Evolutionary conservation across 139 green algal genomes (phyloP), one percentile per base, ranked within the genome.

Genomic region (Limnomonas spitsbergensis): DNA sequence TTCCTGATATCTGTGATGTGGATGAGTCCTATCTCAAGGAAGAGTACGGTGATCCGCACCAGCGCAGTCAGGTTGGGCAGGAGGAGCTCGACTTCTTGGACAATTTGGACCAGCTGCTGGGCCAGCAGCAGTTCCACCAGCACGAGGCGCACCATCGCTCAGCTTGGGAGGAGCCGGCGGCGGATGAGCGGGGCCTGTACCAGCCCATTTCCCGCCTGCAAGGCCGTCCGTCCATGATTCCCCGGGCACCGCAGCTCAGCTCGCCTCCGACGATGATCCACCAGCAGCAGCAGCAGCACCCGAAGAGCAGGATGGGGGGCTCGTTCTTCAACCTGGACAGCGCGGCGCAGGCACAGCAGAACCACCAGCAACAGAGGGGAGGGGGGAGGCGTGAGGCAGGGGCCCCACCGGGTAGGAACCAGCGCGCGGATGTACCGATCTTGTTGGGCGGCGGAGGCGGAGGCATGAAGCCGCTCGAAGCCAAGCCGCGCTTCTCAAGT

Each of bases 81-180:
- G 61, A 72, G 26, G 61, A 72, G 61, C 29, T 39, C 6, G 29
- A 72, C 9, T 72, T 72, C 61, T 20, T 72, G 27, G 61, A 72
- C 29, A 20, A 36, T 7, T 24, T 72, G 29, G 61, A 72, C 29
- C 27, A 72, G 61, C 29, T 72, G 61, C 29, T 72, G 61, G 61
- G 27, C 9, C 61, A 72, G 61, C 47, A 61, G 20, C 47, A 61
- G 47, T 29, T 29, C 14, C 14, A 20, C 14, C 47, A 61, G 20
- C 14, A 61, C 20, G 14, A 20, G 47, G 20, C 14, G 14, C 14
- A 61, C 14, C n/a, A n/a, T n/a, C n/a, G n/a, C n/a, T n/a, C n/a
- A n/a, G n/a, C n/a, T n/a, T n/a, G n/a, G n/a, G 47, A 20, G 14
- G 20, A 61, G 47, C 14, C 20, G 14, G 14, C 47, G 14, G 20